Evolutionary conservation across 2,329 filamentous ascomycete species (phyloP).

Genomic region (Grosmannia serpens): DNA sequence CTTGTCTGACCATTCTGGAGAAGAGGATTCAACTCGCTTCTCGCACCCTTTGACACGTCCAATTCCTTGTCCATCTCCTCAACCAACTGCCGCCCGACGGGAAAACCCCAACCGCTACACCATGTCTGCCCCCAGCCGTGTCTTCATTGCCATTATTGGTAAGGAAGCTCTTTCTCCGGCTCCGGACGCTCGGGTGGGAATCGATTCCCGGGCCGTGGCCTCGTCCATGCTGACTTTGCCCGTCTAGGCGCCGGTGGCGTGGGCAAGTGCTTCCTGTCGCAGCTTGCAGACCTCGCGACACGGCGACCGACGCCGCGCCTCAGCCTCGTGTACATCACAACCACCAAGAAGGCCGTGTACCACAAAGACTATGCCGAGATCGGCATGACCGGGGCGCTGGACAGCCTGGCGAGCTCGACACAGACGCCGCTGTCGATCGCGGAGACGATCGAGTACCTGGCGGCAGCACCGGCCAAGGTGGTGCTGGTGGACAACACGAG

Average conservation of each 20-base stretch:
- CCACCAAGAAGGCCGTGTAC: constrained; percentile 73
- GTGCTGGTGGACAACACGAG: constrained; percentile 94
- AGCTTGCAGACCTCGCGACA: constrained; percentile 58
- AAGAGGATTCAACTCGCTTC: not conserved
- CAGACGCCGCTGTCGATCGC: constrained; percentile 55
- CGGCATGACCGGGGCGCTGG: constrained; percentile 24
- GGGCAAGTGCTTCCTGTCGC: constrained; percentile 78
- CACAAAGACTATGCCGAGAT: constrained; percentile 60
- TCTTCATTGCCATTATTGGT: constrained; percentile 30
- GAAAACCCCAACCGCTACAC: not conserved
- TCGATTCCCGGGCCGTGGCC: too few relatives aligned
- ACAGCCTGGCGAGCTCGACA: constrained; percentile 51
- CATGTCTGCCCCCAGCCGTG: constrained; percentile 34
- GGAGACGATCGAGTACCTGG: constrained; percentile 67
- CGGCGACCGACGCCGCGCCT: constrained; percentile 60
- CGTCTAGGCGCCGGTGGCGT: constrained; percentile 75
- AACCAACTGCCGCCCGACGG: not conserved
- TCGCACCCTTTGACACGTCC: too few relatives aligned
- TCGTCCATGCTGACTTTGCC: not conserved
- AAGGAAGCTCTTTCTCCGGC: not conserved
- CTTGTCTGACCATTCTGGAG: not conserved
- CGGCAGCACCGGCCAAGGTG: constrained; percentile 63
- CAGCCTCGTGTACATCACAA: constrained; percentile 72
- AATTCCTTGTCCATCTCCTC: too few relatives aligned
- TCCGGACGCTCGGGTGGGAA: not conserved